Percentiles rank a stretch among this genome's conserved stretches.
phyloP scores from a whole-genome alignment of 495 filamentous ascomycete species.

The Bryoglossum gracile region DNA sequence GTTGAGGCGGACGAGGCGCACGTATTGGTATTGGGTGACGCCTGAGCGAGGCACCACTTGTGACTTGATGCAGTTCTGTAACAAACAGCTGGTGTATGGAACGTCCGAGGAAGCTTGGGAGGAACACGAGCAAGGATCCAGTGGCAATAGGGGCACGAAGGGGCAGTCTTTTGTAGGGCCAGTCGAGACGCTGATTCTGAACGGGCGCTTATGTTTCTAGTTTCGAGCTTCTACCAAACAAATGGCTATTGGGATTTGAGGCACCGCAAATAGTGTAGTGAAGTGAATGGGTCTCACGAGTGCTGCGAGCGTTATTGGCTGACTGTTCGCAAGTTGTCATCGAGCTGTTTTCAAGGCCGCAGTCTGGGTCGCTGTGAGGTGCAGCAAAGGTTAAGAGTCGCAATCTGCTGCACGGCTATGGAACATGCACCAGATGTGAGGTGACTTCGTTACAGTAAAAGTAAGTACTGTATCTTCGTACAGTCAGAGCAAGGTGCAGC shows the following conservation, averaged over 20 bases:
- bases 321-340: neutral
- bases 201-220: constrained; percentile 10
- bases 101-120: constrained; percentile 28
- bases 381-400: too few relatives aligned
- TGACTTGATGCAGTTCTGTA: constrained; percentile 37
- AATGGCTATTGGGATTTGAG: neutral
- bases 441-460: too few relatives aligned
- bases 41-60: constrained; percentile 27
- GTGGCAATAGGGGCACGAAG: neutral
- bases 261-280: too few relatives aligned
- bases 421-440: too few relatives aligned
- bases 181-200: too few relatives aligned
- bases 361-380: neutral
- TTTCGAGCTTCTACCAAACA: neutral
- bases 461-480: too few relatives aligned
- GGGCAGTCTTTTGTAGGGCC: too few relatives aligned
- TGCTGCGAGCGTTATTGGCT: constrained; percentile 1
- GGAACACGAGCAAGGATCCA: constrained; percentile 3
- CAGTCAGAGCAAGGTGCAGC: too few relatives aligned
- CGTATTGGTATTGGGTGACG: too few relatives aligned
- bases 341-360: neutral
- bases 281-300: too few relatives aligned
- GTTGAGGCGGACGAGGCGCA: too few relatives aligned
- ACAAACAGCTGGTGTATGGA: constrained; percentile 32
- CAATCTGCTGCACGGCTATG: too few relatives aligned